Percentiles rank a stretch among this genome's conserved stretches.
phyloP scores from a whole-genome alignment of 2,329 filamentous ascomycete species.

The Sporothrix mexicana region DNA sequence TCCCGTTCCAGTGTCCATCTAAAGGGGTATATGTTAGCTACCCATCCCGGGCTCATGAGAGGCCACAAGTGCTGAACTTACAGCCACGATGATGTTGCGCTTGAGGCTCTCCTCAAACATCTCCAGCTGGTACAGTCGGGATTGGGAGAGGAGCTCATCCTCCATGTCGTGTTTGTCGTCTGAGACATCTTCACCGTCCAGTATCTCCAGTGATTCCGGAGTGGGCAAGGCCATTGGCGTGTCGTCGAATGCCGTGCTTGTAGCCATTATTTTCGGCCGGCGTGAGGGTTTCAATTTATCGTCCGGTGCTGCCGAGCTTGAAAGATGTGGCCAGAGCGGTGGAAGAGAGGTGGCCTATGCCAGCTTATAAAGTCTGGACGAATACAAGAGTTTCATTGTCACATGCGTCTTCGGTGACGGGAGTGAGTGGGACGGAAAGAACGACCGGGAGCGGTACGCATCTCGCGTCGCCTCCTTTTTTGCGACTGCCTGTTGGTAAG shows the following conservation, averaged over 20 bases:
- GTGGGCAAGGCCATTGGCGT: background rate
- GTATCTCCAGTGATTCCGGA: background rate
- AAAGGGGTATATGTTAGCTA: background rate
- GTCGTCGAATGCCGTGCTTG: too few relatives aligned
- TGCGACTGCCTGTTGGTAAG: constrained; percentile 10
- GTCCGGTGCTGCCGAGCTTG: background rate
- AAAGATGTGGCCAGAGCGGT: background rate
- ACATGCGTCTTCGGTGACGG: background rate
- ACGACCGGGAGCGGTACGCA: too few relatives aligned
- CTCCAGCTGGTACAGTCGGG: constrained; percentile 72
- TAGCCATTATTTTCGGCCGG: background rate
- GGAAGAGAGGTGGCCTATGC: background rate
- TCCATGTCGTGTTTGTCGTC: background rate
- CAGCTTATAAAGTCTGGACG: background rate
- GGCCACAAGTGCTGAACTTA: constrained; percentile 44
- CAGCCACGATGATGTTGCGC: constrained; percentile 73
- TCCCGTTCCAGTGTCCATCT: constrained; percentile 83
- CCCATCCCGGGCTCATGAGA: too few relatives aligned
- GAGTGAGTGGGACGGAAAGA: background rate
- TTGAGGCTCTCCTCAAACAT: constrained; percentile 74
- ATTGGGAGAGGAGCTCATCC: constrained; percentile 14
- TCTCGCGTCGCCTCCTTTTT: too few relatives aligned
- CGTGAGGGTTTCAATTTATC: background rate
- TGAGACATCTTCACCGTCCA: background rate
- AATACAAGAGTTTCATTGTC: constrained; percentile 7